Conservation (phyloP, 768 basidiomycete species). For the Lactarius psammicola region DNA sequence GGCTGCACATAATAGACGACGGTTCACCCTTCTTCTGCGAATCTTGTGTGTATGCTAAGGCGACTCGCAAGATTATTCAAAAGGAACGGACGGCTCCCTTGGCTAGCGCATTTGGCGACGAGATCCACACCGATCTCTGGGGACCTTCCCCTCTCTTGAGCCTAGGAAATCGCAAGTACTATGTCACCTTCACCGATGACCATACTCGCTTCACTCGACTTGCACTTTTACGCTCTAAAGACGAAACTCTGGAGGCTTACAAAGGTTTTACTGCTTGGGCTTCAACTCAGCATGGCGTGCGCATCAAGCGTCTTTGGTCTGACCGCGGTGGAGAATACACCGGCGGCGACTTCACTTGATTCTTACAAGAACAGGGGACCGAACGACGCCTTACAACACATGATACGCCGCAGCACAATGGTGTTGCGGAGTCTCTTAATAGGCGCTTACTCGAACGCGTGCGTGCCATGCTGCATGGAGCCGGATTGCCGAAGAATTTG, state of each 20-base stretch:
- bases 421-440: too few species aligned
- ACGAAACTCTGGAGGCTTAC: too few species aligned
- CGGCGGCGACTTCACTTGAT: constrained; percentile 28
- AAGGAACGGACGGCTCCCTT: too few species aligned
- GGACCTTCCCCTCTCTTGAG: constrained; percentile 27
- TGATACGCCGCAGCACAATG: too few species aligned
- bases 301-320: constrained; percentile 34
- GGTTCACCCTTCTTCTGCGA: too few species aligned
- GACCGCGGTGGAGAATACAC: constrained; percentile 23
- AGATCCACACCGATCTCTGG: constrained; percentile 19
- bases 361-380: constrained; percentile 30
- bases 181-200: constrained; percentile 40
- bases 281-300: constrained; percentile 31
- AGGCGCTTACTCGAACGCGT: constrained; percentile 35
- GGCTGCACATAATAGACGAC: too few species aligned
- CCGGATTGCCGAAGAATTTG: constrained; percentile 35
- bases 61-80: too few species aligned
- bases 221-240: constrained; percentile 31
- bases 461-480: constrained; percentile 36
- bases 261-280: constrained; percentile 32
- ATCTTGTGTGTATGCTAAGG: too few species aligned
- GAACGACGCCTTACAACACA: constrained; percentile 28
- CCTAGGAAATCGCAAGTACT: constrained; percentile 35
- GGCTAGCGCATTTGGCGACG: background rate
- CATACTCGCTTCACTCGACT: constrained; percentile 32